Base-by-base conservation (phyloP, 1,284 basidiomycete genomes). In the Cryptococcus depauperatus region DNA sequence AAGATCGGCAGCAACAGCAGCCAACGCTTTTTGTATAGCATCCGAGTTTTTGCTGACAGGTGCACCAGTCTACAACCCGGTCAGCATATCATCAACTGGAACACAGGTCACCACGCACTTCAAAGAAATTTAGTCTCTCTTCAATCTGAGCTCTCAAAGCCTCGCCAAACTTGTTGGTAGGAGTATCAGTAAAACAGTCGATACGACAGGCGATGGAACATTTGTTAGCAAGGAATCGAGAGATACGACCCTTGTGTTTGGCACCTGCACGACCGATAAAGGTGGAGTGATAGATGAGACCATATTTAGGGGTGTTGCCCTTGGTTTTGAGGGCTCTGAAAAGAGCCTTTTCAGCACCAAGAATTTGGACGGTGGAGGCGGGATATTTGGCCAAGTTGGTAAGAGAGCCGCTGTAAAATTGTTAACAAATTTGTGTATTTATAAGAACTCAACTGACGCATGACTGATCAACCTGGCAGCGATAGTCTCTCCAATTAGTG, bases 281-380 rank as follows among this genome's bases (percentile, higher is more conserved):
- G 16, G 88, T 80, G 14, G 87, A 90, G 73, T 93, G 88, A 71
- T 91, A 93, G 59, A 95, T 78, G 38, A 93, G 79, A 64, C 90
- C 90, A 64, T 93, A 93, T 76, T 98, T 98, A 47, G 92, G 93
- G 0, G 93, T 97, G 73, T 97, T 96, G 26, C 91, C 91, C 75
- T 97, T 98, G 33, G 93, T 97, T 78, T 98, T 98, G 63, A 98
- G 76, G 0, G 93, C 93, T 50, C 93, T 77, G 81, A 98, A 98
- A 34, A 98, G 77, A 1, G 93, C 93, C 74, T 98, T 97, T 75
- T 98, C 93, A 19, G 93, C 93, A 61, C 93, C 93, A 32, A 98
- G 77, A 60, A 98, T 97, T 74, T 98, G 93, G 43, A 97, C 90
- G 5, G 93, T 98, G 61, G 88, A 92, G 3, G 93, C 93, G 26